phyloP scores from a whole-genome alignment of 768 basidiomycete genomes.

The Lactarius quietus region DNA sequence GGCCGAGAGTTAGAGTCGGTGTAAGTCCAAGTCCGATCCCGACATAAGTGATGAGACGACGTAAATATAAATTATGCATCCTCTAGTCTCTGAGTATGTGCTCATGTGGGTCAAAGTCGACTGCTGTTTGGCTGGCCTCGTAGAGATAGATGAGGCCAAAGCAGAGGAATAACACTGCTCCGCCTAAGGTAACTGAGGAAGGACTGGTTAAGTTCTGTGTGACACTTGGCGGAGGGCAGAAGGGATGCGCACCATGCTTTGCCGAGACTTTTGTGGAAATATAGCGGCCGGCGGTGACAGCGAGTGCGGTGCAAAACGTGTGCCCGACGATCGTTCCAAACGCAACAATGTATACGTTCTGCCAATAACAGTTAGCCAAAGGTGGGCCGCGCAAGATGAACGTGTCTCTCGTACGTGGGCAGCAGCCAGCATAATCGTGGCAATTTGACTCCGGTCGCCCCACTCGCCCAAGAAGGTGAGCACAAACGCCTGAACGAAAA shows the following conservation, averaged over 20 bases:
- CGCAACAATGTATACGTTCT: constrained; percentile 93
- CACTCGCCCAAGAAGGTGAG: constrained; percentile 98
- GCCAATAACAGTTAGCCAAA: constrained; percentile 19
- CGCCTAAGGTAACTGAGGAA: constrained; percentile 24
- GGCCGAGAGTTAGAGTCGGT: background rate
- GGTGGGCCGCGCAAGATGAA: constrained; percentile 8
- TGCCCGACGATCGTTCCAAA: constrained; percentile 90
- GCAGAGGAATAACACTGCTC: constrained; percentile 23
- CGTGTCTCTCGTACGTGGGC: constrained; percentile 66
- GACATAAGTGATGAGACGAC: background rate
- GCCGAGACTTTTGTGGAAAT: constrained; percentile 93
- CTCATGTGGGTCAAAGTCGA: constrained; percentile 23
- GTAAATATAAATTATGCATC: constrained; percentile 1
- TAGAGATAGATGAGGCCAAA: constrained; percentile 26
- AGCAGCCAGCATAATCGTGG: constrained; percentile 93
- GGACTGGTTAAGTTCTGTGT: background rate
- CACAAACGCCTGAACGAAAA: constrained; percentile 92
- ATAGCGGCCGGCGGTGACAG: constrained; percentile 91
- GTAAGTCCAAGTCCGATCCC: background rate
- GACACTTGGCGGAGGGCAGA: background rate
- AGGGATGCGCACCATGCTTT: constrained; percentile 68
- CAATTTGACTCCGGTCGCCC: constrained; percentile 97
- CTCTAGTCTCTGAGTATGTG: constrained; percentile 23
- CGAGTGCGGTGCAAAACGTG: constrained; percentile 78
- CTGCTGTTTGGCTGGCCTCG: constrained; percentile 15